Base-by-base conservation (phyloP, 306 rosid species). In the Rubus parviflorus region DNA sequence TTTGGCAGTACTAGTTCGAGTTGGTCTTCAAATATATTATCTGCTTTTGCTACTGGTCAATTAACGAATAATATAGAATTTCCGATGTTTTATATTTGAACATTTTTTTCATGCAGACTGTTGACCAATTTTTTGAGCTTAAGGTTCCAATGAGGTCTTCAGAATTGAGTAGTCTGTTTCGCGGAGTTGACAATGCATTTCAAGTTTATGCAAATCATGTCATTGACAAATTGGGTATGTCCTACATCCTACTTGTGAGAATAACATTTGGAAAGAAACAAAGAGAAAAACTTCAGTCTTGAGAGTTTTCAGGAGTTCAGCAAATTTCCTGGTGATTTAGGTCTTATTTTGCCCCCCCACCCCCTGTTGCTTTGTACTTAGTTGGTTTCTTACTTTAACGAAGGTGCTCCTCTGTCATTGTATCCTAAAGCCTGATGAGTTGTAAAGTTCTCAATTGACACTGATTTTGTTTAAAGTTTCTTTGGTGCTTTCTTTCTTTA, bases 71-170 rank as follows among this genome's bases (percentile, higher is more conserved):
- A 35, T 49, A 40, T 35, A 4, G n/a, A 2, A 25, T 61, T 61
- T 41, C 45, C 16, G 51, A 68, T 35, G 15, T 80, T 57, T 54
- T 61, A 37, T 4, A 45, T 52, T 12, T 54, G 68, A 43, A 48
- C 38, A 73, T 75, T 70, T 72, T 72, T 77, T 74, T 71, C 43
- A 38, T 86, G 93, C 97, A 95, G 99, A 92, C 97, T 0, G 94
- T 92, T 66, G 99, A 95, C 84, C 99, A 95, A 71, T 95, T 95
- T 85, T 95, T 95, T 56, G 90, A 85, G 75, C 92, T 90, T 57
- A 93, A 95, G 85, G 99, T 95, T 81, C 99, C 99, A 58, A 95
- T 95, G 99, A 85, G 99, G 84, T 75, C 90, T 82, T 77, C 97
- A 73, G 99, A 95, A 81, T 76, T 95, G 85, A 92, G 78, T 84